Evolutionary conservation across 257 asterid species (phyloP).

Genomic region (Solanum pinnatisectum): DNA sequence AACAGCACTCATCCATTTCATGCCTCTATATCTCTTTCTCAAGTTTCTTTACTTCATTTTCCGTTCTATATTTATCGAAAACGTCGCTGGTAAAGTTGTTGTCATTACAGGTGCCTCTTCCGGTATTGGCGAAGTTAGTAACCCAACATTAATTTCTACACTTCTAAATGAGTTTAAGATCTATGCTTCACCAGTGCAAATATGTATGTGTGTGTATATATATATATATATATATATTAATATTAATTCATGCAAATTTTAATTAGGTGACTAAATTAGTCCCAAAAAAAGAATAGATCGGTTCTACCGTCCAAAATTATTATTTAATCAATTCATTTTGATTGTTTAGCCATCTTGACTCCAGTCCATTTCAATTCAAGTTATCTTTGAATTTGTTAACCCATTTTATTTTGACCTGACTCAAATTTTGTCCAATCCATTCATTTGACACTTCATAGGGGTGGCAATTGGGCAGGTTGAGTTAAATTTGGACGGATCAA

Average conservation of each 20-base stretch:
- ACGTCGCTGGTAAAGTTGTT: slow-evolving; percentile 41
- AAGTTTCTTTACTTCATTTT: slow-evolving; percentile 6
- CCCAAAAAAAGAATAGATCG: background rate
- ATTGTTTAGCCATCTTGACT: background rate
- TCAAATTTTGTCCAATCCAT: background rate
- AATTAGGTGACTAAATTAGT: background rate
- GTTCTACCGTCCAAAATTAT: background rate
- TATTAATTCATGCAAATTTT: background rate
- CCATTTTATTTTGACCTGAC: background rate
- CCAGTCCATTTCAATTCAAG: too few relatives aligned
- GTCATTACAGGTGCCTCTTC: slow-evolving; percentile 64
- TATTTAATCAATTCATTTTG: background rate
- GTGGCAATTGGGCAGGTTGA: too few relatives aligned
- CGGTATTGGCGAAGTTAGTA: slow-evolving; percentile 47
- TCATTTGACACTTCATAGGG: background rate
- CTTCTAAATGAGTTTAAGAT: background rate
- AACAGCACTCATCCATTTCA: slow-evolving; percentile 13
- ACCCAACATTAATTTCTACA: background rate
- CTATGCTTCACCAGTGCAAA: too few relatives aligned
- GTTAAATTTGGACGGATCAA: too few relatives aligned
- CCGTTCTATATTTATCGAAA: slow-evolving; percentile 19
- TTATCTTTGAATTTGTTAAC: too few relatives aligned
- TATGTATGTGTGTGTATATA: too few relatives aligned
- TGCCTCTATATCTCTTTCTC: slow-evolving; percentile 29
- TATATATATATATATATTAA: background rate